Evolutionary conservation across 2,329 filamentous ascomycete species (phyloP), one percentile per base, ranked within the genome.

Genomic region (Phaeophleospora eucalypticola): DNA sequence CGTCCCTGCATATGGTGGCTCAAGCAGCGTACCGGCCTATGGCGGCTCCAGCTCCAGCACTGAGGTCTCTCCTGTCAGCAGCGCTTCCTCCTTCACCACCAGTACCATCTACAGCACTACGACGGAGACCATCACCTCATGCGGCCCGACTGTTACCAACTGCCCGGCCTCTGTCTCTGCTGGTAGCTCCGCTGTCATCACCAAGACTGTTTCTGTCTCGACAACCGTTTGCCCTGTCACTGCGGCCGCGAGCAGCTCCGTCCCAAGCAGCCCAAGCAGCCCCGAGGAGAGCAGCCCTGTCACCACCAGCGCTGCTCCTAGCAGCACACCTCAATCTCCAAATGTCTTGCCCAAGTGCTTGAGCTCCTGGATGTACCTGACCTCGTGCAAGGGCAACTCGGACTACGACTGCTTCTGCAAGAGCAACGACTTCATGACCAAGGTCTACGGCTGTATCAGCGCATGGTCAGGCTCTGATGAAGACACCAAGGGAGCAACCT

Each of bases 351-450:
- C 91, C 54, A 82, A 82, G 65, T 97, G 91, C 76, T 74, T 97
- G 71, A 93, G 91, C 80, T 94, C 89, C 62, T 96, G 89, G 87
- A 71, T 95, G 62, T 79, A 81, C 66, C 71, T 77, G 51, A 79
- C 86, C 41, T 74, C 79, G 65, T 97, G 91, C 81, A 77, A 78
- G 60, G 83, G 87, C 73, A 95, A 95, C 82, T 84, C 85, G 36
- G 88, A 95, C 64, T 71, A 77, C 49, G 70, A 72, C 57, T 97
- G 91, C 81, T 95, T 87, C 84, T 97, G 91, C 82, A 86, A 87
- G 58, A 79, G 85, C 65, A 68, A 77, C 51, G 73, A 81, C 45
- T 91, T 93, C 71, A 86, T 89, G 64, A 75, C 82, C 68, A 84
- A 83, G 64, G 82, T 96, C 66, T 91, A 87, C 68, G 73, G 79